Base-by-base conservation (phyloP, 2,329 filamentous ascomycete genomes). In the Neofusicoccum laricinum region DNA sequence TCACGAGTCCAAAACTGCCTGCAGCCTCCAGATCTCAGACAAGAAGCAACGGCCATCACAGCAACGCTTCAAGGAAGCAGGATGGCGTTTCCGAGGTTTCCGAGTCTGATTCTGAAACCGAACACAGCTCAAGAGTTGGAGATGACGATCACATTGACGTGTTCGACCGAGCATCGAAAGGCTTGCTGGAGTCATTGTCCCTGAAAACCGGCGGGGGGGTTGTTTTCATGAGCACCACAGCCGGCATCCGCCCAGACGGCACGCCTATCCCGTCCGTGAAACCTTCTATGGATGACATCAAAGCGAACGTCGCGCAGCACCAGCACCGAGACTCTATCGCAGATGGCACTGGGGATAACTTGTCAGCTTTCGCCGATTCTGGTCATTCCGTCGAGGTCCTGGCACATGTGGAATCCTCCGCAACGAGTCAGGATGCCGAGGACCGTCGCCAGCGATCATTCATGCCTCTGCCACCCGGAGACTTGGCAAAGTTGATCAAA, bases 131-230 rank as follows among this genome's bases (percentile, higher is more conserved):
- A 25, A 46, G 50, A 2, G 64, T 75, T 69, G 8, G 75, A 71
- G 64, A 76, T 6, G 64, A 66, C n/a, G 71, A 76, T 2, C 77
- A 79, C 65, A 69, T 74, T 1, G 77, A 78, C 66, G 79, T 79
- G 2, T 84, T 84, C 63, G 71, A 74, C 12, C 76, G 82, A 21
- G 83, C 83, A 1, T 81, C 82, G 0, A 77, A 80, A 34, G 67
- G 85, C 0, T 72, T 85, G 3, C 77, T 78, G 1, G 77, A 83
- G 64, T 80, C 81, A n/a, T 71, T 85, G 10, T 78, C 78, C 43
- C 49, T 82, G 5, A 73, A 71, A 19, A 73, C 74, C 8, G 78
- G 81, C 3, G 81, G 83, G n/a, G 82, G 81, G 2, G 61, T 63
- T 2, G 80, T 84, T 12, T 70, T 79, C 2, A 80, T 80, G 61